Evolutionary conservation across 768 basidiomycete genomes (phyloP).

Genomic region (Termitomyces sp.): DNA sequence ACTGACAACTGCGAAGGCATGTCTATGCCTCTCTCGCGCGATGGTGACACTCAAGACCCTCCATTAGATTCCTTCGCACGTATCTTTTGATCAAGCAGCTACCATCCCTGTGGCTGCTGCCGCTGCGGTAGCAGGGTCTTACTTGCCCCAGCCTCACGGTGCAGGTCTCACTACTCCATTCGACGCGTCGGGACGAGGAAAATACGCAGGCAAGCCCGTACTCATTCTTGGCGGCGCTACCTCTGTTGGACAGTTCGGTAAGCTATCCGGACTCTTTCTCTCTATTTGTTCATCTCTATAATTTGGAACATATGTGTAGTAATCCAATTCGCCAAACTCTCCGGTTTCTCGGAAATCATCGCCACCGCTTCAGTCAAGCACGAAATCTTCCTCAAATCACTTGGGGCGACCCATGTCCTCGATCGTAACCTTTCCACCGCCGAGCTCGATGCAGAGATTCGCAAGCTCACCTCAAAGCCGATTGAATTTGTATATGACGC

Average conservation of each 20-base stretch:
- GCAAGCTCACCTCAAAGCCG: conserved; percentile 18
- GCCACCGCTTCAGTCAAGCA: conserved; percentile 9
- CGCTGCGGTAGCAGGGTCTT: conserved; percentile 30
- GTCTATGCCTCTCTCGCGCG: neutral
- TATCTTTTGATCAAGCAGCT: conserved; percentile 36
- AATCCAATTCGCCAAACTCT: conserved; percentile 28
- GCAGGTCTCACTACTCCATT: conserved; percentile 29
- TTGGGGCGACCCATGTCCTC: conserved; percentile 24
- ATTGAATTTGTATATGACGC: conserved; percentile 28
- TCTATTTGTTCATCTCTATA: neutral
- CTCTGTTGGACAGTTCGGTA: conserved; percentile 36
- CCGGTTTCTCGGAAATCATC: conserved; percentile 39
- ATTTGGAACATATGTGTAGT: neutral
- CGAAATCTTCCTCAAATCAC: conserved; percentile 1
- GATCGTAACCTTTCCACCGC: conserved; percentile 14
- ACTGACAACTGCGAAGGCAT: conserved; percentile 16
- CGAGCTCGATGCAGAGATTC: conserved; percentile 10
- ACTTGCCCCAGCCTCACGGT: conserved; percentile 25
- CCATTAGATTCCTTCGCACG: conserved; percentile 27
- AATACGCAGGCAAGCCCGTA: conserved; percentile 28
- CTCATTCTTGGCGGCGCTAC: conserved; percentile 35
- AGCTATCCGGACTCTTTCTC: neutral
- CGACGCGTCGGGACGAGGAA: conserved; percentile 26
- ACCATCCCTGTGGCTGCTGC: conserved; percentile 29
- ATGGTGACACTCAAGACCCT: conserved; percentile 21